Conservation (phyloP, 2,329 filamentous ascomycete genomes). For the Tolypocladium tropicale region DNA sequence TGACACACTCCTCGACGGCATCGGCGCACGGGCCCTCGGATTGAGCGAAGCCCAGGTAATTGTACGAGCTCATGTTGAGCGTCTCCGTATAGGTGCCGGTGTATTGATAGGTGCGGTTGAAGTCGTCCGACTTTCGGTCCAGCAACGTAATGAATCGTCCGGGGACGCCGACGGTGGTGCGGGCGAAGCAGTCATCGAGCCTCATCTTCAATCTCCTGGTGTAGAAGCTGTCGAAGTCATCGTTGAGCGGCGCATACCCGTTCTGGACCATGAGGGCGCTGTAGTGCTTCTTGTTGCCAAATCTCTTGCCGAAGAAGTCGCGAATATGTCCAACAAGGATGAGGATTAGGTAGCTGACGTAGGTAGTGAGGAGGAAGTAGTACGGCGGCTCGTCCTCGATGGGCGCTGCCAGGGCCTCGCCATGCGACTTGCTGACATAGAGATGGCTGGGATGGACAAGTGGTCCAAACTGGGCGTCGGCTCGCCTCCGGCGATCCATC, state of each 20-base stretch:
- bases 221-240: slow-evolving; percentile 99
- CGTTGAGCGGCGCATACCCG: slow-evolving; percentile 91
- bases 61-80: slow-evolving; percentile 98
- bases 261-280: slow-evolving; percentile 71
- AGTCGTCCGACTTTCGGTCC: slow-evolving; percentile 82
- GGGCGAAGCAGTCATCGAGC: slow-evolving; percentile 93
- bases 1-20: slow-evolving; percentile 74
- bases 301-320: slow-evolving; percentile 96
- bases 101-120: slow-evolving; percentile 82
- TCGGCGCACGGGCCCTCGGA: slow-evolving; percentile 95
- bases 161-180: slow-evolving; percentile 85
- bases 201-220: slow-evolving; percentile 84
- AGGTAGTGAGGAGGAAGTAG: slow-evolving; percentile 94
- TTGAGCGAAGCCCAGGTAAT: slow-evolving; percentile 96
- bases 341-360: slow-evolving; percentile 93
- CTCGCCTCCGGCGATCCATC: slow-evolving; percentile 60
- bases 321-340: slow-evolving; percentile 92
- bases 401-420: slow-evolving; percentile 68
- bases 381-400: slow-evolving; percentile 94
- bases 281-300: slow-evolving; percentile 74
- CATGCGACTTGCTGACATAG: slow-evolving; percentile 82
- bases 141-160: slow-evolving; percentile 89
- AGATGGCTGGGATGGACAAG: slow-evolving; percentile 70
- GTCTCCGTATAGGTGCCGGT: slow-evolving; percentile 90
- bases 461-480: slow-evolving; percentile 87